Evolutionary conservation across 257 asterid species (phyloP).

Genomic region (Solanum medicagineum): DNA sequence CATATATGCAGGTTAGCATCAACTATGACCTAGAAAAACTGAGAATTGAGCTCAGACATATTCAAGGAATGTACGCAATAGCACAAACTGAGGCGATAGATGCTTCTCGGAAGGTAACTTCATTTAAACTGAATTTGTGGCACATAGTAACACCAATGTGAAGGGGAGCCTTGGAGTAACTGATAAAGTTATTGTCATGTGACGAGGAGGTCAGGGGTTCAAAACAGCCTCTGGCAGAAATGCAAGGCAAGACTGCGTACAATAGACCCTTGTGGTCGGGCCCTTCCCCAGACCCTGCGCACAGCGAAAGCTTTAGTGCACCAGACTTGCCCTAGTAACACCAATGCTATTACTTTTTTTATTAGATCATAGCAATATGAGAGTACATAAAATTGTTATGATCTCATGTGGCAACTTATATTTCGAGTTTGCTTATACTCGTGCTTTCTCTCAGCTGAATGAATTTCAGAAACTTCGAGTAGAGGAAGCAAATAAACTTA

Average conservation of each 20-base stretch:
- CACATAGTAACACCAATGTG: background rate
- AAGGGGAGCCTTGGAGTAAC: too few relatives aligned
- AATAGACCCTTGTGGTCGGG: too few relatives aligned
- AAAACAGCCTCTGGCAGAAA: too few relatives aligned
- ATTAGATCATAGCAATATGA: background rate
- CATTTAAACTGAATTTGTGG: background rate
- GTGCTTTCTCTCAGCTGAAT: conserved; percentile 30
- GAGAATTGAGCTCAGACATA: conserved; percentile 69
- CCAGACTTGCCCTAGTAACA: too few relatives aligned
- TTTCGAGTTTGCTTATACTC: background rate
- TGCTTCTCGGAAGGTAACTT: conserved; percentile 73
- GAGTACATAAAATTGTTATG: background rate
- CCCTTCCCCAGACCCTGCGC: too few relatives aligned
- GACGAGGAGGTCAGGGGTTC: too few relatives aligned
- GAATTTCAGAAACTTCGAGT: conserved; percentile 49
- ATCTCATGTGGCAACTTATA: background rate
- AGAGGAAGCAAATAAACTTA: conserved; percentile 58
- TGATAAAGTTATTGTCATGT: too few relatives aligned
- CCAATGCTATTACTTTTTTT: too few relatives aligned
- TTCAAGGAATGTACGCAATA: conserved; percentile 70
- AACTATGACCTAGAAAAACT: conserved; percentile 69
- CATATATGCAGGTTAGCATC: conserved; percentile 33
- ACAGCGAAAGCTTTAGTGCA: too few relatives aligned
- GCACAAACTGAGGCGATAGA: conserved; percentile 74
- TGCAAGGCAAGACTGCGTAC: too few relatives aligned